Evolutionary conservation across 2,329 filamentous ascomycete genomes (phyloP), one percentile per base, ranked within the genome.

Genomic region (Hypoxylon sp.): DNA sequence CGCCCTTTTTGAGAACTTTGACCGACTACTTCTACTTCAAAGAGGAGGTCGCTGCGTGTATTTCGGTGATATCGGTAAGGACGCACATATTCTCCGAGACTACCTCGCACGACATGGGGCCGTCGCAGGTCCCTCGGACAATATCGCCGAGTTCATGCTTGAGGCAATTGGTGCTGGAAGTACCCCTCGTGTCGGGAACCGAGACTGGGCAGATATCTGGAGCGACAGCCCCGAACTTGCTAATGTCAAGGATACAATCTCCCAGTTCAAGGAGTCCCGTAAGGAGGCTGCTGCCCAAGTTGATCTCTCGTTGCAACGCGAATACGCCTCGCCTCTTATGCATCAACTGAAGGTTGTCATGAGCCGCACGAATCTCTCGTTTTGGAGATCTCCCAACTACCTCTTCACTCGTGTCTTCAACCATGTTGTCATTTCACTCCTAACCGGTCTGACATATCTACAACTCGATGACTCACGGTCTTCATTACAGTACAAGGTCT

Each of bases 331-430:
- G 0, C 92, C 95, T 0, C 80, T 94, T 7, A 83, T 82, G 81
- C 92, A 94, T 78, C 95, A 97, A 83, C 88, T 97, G 79, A 91
- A 89, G 79, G 81, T 92, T 2, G 93, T 97, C 31, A 86, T 89
- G 73, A 85, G 82, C 64, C 90, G 95, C 64, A 93, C 91, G 71
- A 92, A 94, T 78, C 83, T 93, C 2, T 87, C 92, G 0, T 95
- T 92, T 83, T 97, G 93, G 93, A 87, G 94, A 46, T 92, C 91
- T 1, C 92, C 92, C 37, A 94, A 97, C 82, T 97, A 97, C 78
- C 90, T 94, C 58, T 96, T 97, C 79, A 97, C 94, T 0, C 89
- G 94, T 17, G 83, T 97, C 17, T 97, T 95, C 84, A 95, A 92
- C 77, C 94, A 97, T 78, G 83, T 95, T 66, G 88, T 90, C 68